Percentiles rank a stretch among this genome's conserved stretches.
Conservation (phyloP, 139 green algal genomes). For the Nannochloris sp. region DNA sequence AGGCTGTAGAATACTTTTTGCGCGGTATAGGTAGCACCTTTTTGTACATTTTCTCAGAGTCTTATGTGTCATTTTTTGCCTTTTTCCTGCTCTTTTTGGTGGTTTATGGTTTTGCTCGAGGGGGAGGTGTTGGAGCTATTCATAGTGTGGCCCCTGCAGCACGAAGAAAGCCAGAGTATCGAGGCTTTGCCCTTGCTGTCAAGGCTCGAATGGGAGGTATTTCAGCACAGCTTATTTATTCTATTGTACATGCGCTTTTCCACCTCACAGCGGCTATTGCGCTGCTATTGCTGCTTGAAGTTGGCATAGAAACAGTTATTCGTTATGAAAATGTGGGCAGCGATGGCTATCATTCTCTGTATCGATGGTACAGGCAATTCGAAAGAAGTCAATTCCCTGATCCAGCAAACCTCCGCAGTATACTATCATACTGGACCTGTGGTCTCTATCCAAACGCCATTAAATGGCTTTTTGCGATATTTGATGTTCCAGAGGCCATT, state of each 20-base stretch:
- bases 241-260: conserved; percentile 35
- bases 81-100: conserved; percentile 37
- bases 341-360: conserved; percentile 63
- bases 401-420: conserved; percentile 52
- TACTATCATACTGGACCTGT: conserved; percentile 40
- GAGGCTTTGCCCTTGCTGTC: conserved; percentile 7
- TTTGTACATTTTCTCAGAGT: conserved; percentile 40
- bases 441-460: conserved; percentile 64
- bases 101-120: conserved; percentile 38
- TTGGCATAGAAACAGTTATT: conserved; percentile 66
- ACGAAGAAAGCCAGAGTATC: conserved; percentile 16
- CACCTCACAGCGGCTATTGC: conserved; percentile 60
- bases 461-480: conserved; percentile 62
- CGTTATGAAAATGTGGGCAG: conserved; percentile 55
- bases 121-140: conserved; percentile 45
- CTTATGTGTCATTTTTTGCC: conserved; percentile 44
- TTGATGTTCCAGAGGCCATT: conserved; percentile 75
- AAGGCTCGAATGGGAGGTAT: conserved; percentile 40
- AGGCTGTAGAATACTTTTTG: conserved; percentile 10
- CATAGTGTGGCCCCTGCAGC: conserved; percentile 6
- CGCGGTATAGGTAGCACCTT: conserved; percentile 18
- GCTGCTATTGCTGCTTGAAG: conserved; percentile 74
- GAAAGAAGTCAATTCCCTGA: conserved; percentile 75
- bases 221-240: conserved; percentile 44
- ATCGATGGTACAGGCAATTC: conserved; percentile 66